Evolutionary conservation across 352 stramenopile species (phyloP).

Genomic region (Pythium dissotocum): DNA sequence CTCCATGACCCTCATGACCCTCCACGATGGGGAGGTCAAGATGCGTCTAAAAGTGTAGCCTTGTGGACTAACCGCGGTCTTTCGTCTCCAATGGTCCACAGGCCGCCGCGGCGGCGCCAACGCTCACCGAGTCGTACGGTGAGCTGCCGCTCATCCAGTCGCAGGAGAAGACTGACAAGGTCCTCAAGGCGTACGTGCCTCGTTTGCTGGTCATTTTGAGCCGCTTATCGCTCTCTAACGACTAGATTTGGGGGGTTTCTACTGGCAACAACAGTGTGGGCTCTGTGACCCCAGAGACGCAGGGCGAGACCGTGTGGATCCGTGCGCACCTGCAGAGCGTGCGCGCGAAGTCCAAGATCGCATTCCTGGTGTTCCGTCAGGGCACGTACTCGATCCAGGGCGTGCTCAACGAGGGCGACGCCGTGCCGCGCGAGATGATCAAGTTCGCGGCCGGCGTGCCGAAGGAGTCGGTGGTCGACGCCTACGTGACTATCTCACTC

Average conservation of each 20-base stretch:
- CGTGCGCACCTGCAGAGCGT: conserved; percentile 95
- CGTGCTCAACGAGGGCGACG: conserved; percentile 85
- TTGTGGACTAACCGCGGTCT: conserved; percentile 15
- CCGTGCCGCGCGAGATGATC: conserved; percentile 95
- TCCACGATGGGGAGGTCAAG: neutral
- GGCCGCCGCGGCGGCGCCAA: conserved; percentile 58
- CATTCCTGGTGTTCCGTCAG: conserved; percentile 97
- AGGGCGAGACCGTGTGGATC: conserved; percentile 93
- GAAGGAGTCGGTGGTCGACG: conserved; percentile 97
- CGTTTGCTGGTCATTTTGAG: conserved; percentile 38
- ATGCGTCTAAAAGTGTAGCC: conserved; percentile 51
- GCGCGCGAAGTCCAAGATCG: conserved; percentile 92
- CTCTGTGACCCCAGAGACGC: conserved; percentile 75
- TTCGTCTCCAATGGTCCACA: conserved; percentile 20
- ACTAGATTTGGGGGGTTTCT: neutral
- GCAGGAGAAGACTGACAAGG: conserved; percentile 77
- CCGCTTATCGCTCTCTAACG: neutral
- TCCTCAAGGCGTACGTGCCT: conserved; percentile 50
- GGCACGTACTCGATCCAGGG: conserved; percentile 96
- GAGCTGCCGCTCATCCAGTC: conserved; percentile 91
- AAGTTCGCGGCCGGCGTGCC: conserved; percentile 95
- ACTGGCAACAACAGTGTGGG: conserved; percentile 34
- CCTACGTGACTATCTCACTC: conserved; percentile 91
- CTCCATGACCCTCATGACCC: neutral
- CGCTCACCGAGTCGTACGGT: conserved; percentile 85